Evolutionary conservation across 2,329 filamentous ascomycete species (phyloP).

Genomic region (Rutstroemia sydowiana): DNA sequence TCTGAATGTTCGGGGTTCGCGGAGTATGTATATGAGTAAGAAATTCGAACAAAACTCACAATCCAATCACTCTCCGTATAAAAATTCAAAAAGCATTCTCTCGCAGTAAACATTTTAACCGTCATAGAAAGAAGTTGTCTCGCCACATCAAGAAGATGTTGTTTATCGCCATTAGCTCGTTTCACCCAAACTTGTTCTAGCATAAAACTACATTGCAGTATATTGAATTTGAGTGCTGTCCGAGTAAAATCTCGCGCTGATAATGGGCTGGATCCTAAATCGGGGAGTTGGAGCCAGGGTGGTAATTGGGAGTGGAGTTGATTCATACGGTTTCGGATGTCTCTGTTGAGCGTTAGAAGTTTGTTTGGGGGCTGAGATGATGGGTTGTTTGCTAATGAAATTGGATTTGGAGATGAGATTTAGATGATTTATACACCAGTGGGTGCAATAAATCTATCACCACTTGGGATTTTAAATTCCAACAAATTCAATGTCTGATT

Average conservation of each 20-base stretch:
- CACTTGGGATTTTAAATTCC: no score
- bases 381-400: no score
- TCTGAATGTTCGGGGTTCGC: no score
- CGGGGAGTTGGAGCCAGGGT: slow-evolving; percentile 24
- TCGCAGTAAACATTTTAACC: slow-evolving; percentile 41
- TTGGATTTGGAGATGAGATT: no score
- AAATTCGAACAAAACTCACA: slow-evolving; percentile 19
- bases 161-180: slow-evolving; percentile 32
- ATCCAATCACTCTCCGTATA: slow-evolving; percentile 41
- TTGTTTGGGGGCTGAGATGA: no score
- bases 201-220: slow-evolving; percentile 51
- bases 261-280: slow-evolving; percentile 39
- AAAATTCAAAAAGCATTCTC: slow-evolving; percentile 36
- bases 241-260: slow-evolving; percentile 31
- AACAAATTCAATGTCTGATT: no score
- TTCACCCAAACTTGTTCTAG: slow-evolving; percentile 48
- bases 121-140: slow-evolving; percentile 42
- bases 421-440: no score
- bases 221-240: slow-evolving; percentile 22
- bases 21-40: background rate
- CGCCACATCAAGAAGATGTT: slow-evolving; percentile 36
- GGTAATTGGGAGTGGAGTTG: slow-evolving; percentile 32
- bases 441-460: no score
- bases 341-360: no score
- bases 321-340: slow-evolving; percentile 27